A percentile compares a stretch with the other conserved stretches of the same genome.
These are phyloP conservation scores for Ophiostoma sp. DNA, from an alignment of 2,329 filamentous ascomycete genomes.

Conservation along the genomic window DNA sequence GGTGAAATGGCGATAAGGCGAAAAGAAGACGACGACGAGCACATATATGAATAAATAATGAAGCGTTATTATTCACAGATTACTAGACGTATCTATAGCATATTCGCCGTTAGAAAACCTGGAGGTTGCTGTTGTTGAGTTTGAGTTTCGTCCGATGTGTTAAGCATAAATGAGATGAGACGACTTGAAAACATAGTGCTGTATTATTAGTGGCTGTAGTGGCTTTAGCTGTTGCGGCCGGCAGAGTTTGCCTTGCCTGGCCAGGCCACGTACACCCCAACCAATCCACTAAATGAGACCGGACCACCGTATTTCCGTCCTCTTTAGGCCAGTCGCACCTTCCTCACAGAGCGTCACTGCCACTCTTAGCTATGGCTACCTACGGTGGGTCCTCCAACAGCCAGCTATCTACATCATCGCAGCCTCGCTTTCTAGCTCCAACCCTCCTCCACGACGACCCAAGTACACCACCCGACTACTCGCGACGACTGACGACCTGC, in stretches of 20 bases:
- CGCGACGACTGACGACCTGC: not conserved
- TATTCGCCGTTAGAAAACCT: not conserved
- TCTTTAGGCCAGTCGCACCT: not conserved
- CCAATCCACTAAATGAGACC: not conserved
- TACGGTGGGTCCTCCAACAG: not conserved
- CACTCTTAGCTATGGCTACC: not conserved
- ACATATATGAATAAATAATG: not conserved
- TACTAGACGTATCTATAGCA: not conserved
- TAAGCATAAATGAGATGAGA: not conserved
- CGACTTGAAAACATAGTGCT: not conserved
- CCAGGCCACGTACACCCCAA: not conserved
- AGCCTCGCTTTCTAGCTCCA: not conserved
- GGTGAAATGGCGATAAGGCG: no score
- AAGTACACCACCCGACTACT: not conserved
- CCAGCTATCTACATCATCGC: constrained; percentile 1
- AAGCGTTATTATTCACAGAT: not conserved
- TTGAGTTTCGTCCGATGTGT: not conserved
- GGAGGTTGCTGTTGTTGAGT: not conserved
- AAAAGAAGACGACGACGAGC: not conserved
- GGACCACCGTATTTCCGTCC: not conserved
- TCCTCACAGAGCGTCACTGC: not conserved
- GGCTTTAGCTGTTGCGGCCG: no score
- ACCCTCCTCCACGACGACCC: not conserved
- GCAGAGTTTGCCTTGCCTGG: no score
- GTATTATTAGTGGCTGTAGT: not conserved